These are phyloP conservation scores for Bretschneidera sinensis DNA, from an alignment of 345 rosid genomes.

Conservation along the genomic window DNA sequence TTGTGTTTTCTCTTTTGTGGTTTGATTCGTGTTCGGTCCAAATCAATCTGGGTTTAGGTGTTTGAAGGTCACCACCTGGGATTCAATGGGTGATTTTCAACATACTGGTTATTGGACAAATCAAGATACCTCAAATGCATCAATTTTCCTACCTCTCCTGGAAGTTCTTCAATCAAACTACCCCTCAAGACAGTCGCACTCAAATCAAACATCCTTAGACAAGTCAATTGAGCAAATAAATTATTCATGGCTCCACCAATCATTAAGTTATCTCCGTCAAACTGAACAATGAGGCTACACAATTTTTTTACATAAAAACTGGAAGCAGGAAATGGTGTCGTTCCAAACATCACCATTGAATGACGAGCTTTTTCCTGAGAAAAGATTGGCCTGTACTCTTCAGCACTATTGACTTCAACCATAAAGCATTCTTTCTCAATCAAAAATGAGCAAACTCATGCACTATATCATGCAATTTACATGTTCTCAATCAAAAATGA, in stretches of 20 bases:
- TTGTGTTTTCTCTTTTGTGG: too few relatives aligned
- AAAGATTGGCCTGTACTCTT: neutral
- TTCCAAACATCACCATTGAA: neutral
- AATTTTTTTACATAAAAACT: neutral
- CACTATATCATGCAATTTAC: neutral
- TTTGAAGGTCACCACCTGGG: too few relatives aligned
- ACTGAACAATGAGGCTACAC: neutral
- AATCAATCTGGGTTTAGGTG: too few relatives aligned
- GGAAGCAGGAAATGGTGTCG: neutral
- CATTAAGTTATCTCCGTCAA: too few relatives aligned
- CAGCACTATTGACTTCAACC: neutral
- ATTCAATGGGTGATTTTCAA: too few relatives aligned
- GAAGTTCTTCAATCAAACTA: neutral
- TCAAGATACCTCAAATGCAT: neutral
- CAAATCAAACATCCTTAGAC: neutral
- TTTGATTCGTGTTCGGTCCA: too few relatives aligned
- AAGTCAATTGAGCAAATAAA: neutral
- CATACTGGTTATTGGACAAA: too few relatives aligned
- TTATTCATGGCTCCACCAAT: too few relatives aligned
- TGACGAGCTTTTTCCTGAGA: neutral
- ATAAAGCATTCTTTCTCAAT: neutral
- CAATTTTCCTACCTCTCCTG: neutral
- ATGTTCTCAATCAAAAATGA: neutral
- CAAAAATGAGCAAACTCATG: neutral
- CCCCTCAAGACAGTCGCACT: neutral